Evolutionary conservation across 1,284 basidiomycete genomes (phyloP), one percentile per base, ranked within the genome.

Genomic region (Pseudozyma sp.): DNA sequence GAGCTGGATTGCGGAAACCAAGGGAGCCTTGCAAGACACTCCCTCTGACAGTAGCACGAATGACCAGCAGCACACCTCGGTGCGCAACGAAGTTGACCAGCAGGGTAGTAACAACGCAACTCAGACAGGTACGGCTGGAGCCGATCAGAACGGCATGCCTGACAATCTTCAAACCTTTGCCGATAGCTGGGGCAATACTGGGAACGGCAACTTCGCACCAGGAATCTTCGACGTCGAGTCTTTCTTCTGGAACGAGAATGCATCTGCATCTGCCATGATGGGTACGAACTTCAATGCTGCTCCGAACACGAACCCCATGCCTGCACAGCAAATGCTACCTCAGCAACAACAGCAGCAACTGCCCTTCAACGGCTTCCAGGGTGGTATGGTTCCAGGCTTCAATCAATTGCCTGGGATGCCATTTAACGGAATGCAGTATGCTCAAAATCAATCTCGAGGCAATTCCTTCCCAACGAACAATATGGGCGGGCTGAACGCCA

Each of bases 221-320:
- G 68, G 70, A 5, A 65, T 77, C 50, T 79, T 79, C 48, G 78
- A 80, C 53, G 70, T 77, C 48, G 78, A 80, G 52, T 70, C 69
- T 31, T 77, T 78, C 52, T 80, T 76, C 60, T 80, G 78, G 78
- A 80, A 80, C 59, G 78, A 80, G 34, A 78, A 77, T 34, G 72
- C 68, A 5, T 53, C 55, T 18, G 57, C 58, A 13, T 51, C 55
- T 12, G 42, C 67, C 10, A 59, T 59, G 54, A 64, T 70, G 61
- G 60, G 61, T 11, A 53, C 57, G 49, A 59, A 59, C 44, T 64
- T 64, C n/a, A 36, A 47, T 44, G 9, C 43, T 5, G 43, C 25
- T 31, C 25, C 25, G 25, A 31, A 31, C 25, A 31, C 25, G 43
- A 44, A 9, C 19, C 3, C 45, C 45, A 21, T 47, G 11, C 18